Evolutionary conservation across 2,329 filamentous ascomycete genomes (phyloP).

Genomic region (Cadophora luteo-olivacea): DNA sequence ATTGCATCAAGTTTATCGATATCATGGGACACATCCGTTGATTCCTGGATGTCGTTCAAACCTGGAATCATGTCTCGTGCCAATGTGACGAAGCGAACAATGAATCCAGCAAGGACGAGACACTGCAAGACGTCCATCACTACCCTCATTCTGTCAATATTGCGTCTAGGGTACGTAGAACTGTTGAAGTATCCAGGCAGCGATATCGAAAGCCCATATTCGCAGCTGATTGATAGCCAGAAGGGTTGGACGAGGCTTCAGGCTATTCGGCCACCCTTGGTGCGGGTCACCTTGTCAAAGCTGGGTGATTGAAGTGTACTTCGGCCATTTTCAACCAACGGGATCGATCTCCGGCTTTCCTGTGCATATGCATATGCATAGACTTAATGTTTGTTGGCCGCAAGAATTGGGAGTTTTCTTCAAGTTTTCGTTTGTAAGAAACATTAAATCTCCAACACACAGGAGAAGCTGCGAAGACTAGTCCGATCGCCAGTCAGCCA

Average conservation of each 20-base stretch:
- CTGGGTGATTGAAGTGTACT: neutral
- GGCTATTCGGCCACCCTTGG: neutral
- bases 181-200: neutral
- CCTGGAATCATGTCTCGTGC: neutral
- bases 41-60: neutral
- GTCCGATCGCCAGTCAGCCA: neutral
- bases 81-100: neutral
- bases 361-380: neutral
- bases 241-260: neutral
- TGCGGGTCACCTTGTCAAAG: neutral
- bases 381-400: neutral
- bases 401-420: neutral
- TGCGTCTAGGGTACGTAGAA: neutral
- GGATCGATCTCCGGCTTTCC: neutral
- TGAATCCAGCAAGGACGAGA: neutral
- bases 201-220: neutral
- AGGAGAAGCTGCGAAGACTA: neutral
- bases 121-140: neutral
- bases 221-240: neutral
- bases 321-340: neutral
- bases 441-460: neutral
- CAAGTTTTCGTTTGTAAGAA: neutral
- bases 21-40: neutral
- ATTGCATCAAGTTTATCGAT: neutral
- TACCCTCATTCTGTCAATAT: neutral